Base-by-base conservation (phyloP, 257 asterid species). In the Thymus quinquecostatus region DNA sequence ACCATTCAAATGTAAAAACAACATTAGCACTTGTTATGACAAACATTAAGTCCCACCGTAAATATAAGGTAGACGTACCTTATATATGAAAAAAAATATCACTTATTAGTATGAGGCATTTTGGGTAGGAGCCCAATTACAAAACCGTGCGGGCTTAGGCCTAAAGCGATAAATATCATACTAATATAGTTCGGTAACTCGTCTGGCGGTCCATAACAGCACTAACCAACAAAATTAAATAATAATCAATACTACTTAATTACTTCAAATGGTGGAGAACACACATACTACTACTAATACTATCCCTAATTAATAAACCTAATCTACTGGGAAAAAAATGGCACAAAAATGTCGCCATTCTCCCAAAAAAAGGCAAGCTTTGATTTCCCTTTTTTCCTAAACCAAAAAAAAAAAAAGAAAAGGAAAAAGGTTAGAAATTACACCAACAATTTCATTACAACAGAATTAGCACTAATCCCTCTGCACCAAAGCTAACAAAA, bases 391-490 rank as follows among this genome's bases (percentile, higher is more conserved):
- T 6, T 5, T 44, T 62, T 4, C 78, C 83, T 72, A 64, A 44
- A 69, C 67, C n/a, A n/a, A n/a, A n/a, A n/a, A n/a, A n/a, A n/a
- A n/a, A n/a, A n/a, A n/a, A n/a, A n/a, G n/a, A n/a, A n/a, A n/a
- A n/a, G n/a, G n/a, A n/a, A n/a, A n/a, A n/a, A n/a, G 67, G 55
- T 79, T 68, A 62, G 68, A 57, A 63, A 75, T 79, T 44, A 82
- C 78, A 72, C 27, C 0, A 27, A 1, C n/a, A n/a, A n/a, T n/a
- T 33, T 28, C 32, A 14, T 2, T 10, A 41, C 9, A 14, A 3
- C 47, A 38, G 38, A 4, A n/a, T 41, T 2, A 29, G 8, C n/a
- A n/a, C n/a, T 48, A 50, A 70, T 65, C 87, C 84, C 65, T n/a
- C 81, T 33, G 45, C 28, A 72, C 78, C 74, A 71, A 80, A 73